phyloP scores from a whole-genome alignment of 2,329 filamentous ascomycete species.

The Trichoderma sp. region DNA sequence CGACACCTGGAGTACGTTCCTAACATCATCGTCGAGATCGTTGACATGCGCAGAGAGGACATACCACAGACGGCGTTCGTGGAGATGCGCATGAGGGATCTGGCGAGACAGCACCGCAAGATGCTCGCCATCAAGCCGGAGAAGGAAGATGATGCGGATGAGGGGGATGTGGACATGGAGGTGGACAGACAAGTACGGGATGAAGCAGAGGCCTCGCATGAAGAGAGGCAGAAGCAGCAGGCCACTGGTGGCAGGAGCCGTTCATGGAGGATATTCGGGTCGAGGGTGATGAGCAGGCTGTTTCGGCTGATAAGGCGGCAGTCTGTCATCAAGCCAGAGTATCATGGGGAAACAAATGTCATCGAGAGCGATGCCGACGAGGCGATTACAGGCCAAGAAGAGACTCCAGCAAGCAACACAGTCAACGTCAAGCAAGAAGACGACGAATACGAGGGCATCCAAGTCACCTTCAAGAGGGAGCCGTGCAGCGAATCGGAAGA shows the following conservation, averaged over 20 bases:
- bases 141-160: not conserved
- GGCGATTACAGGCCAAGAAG: not conserved
- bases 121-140: constrained; percentile 38
- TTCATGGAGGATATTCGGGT: constrained; percentile 4
- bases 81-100: constrained; percentile 40
- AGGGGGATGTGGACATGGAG: constrained; percentile 19
- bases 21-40: constrained; percentile 44
- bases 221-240: not conserved
- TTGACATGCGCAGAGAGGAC: constrained; percentile 39
- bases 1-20: constrained; percentile 41
- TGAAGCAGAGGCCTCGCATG: not conserved
- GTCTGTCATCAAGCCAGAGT: constrained; percentile 5
- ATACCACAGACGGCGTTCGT: constrained; percentile 42
- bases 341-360: constrained; percentile 6
- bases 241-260: too few relatives aligned
- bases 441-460: constrained; percentile 4
- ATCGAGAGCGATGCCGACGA: constrained; percentile 11
- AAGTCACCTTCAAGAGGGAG: constrained; percentile 5
- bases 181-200: constrained; percentile 34
- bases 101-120: constrained; percentile 44
- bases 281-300: constrained; percentile 7
- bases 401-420: not conserved
- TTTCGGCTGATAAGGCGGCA: constrained; percentile 12
- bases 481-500: constrained; percentile 9
- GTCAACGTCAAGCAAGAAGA: constrained; percentile 3